These are phyloP conservation scores for Aspergillus pseudoglaucus DNA, from an alignment of 2,329 filamentous ascomycete species.

Conservation along the genomic window DNA sequence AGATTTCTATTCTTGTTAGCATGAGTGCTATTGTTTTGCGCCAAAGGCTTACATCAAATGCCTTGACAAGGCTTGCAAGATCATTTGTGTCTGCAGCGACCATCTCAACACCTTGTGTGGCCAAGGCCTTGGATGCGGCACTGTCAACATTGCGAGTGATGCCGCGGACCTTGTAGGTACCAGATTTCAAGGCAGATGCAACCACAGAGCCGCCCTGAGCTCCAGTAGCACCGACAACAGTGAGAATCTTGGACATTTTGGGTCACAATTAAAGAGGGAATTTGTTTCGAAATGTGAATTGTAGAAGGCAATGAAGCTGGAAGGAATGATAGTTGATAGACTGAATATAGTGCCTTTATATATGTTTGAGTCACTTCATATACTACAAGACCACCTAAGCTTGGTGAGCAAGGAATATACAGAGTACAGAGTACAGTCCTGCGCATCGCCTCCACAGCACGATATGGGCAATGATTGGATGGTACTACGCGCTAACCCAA, in stretches of 20 bases:
- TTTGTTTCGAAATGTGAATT: no score
- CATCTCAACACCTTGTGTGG: constrained; percentile 4
- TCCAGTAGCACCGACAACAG: constrained; percentile 4
- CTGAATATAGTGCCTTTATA: no score
- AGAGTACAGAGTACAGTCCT: no score
- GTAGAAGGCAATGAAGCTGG: no score
- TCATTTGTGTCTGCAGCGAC: constrained; percentile 2
- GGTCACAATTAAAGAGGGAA: no score
- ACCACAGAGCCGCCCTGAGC: constrained; percentile 4
- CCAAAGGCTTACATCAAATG: constrained; percentile 1
- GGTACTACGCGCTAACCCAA: no score
- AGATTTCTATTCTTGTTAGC: not conserved
- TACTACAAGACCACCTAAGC: no score
- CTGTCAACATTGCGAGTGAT: constrained; percentile 3
- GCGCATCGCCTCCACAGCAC: no score
- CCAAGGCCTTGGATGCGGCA: not conserved
- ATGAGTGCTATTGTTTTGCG: not conserved
- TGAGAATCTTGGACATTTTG: not conserved
- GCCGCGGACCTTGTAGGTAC: constrained; percentile 2
- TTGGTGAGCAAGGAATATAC: no score
- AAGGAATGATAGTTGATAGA: no score
- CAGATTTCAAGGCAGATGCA: not conserved
- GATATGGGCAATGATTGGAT: no score
- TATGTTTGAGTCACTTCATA: no score
- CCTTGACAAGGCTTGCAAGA: not conserved